Percentiles rank a stretch among this genome's conserved stretches.
These are phyloP conservation scores for Phyllosticta capitalensis DNA, from an alignment of 2,329 filamentous ascomycete genomes.

Conservation along the genomic window DNA sequence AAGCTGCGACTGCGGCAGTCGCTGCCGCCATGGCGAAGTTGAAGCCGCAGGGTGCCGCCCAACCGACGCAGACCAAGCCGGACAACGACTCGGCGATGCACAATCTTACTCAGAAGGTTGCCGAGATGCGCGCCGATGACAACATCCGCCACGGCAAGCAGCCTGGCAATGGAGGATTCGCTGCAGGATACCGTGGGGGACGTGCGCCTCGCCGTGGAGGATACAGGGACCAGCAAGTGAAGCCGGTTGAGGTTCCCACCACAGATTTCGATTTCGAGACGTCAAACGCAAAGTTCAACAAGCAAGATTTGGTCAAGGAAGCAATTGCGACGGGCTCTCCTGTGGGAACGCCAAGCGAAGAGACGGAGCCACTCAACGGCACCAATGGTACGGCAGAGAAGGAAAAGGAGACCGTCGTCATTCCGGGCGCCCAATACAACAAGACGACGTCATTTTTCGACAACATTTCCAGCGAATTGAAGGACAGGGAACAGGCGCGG, in stretches of 20 bases:
- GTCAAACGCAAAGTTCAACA: constrained; percentile 81
- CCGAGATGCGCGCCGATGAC: constrained; percentile 63
- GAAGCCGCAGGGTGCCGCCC: constrained; percentile 14
- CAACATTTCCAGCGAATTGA: constrained; percentile 91
- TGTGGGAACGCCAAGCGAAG: constrained; percentile 28
- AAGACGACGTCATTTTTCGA: constrained; percentile 91
- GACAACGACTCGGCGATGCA: constrained; percentile 48
- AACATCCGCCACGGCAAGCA: constrained; percentile 43
- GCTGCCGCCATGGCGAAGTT: constrained; percentile 72
- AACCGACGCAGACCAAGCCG: constrained; percentile 19
- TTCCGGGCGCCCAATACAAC: constrained; percentile 56
- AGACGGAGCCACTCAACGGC: constrained; percentile 27
- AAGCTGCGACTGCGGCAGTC: constrained; percentile 67
- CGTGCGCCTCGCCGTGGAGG: constrained; percentile 41
- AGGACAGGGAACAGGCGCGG: constrained; percentile 68
- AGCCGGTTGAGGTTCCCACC: constrained; percentile 71
- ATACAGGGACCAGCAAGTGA: constrained; percentile 35
- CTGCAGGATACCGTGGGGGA: constrained; percentile 29
- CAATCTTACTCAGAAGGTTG: constrained; percentile 64
- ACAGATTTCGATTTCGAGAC: constrained; percentile 88
- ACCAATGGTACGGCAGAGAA: constrained; percentile 21
- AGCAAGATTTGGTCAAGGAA: constrained; percentile 80
- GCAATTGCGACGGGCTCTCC: constrained; percentile 72
- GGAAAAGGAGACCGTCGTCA: constrained; percentile 37
- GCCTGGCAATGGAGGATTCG: constrained; percentile 32